Evolutionary conservation across 2,329 filamentous ascomycete genomes (phyloP), one percentile per base, ranked within the genome.

Genomic region (Lomentospora prolificans): DNA sequence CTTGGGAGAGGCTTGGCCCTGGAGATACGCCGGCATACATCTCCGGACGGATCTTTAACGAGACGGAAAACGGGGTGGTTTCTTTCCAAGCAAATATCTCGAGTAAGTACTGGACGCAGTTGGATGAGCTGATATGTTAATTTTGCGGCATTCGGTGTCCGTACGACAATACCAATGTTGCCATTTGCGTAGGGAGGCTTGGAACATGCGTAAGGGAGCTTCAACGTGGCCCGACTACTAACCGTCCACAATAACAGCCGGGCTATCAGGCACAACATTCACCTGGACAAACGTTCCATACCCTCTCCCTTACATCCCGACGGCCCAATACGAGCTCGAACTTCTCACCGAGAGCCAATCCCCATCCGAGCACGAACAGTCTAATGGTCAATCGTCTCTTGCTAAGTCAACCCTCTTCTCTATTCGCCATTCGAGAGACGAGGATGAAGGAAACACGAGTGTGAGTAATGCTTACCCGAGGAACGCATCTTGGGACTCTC

Each of bases 251-350:
- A 19, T 33, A 27, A 28, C 33, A 55, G 53, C 14, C 41, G 41
- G 27, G 33, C 36, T 53, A 25, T 44, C 36, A 1, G 28, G 4
- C 27, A 24, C 50, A 3, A 46, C 52, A n/a, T 57, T 55, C 50
- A 41, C 28, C n/a, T 57, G 56, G 56, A 31, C 12, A 31, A 36
- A 51, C 52, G 10, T 55, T 8, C 56, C 56, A 24, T 57, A 46
- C 24, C 56, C 56, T 7, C 56, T 57, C 28, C 56, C 51, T 10
- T 57, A 55, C 56, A 51, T 51, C 10, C 52, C 52, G 8, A 41
- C 31, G 7, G 56, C 52, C 17, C 24, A 25, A 6, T 57, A 57
- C 52, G 44, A 57, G 27, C 31, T 57, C 24, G 51, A 51, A n/a
- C 30, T 57, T 51, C 6, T 48, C 39, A 14, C 52, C 39, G 30